Evolutionary conservation across 257 asterid genomes (phyloP).

Genomic region (Linaria vulgaris): DNA sequence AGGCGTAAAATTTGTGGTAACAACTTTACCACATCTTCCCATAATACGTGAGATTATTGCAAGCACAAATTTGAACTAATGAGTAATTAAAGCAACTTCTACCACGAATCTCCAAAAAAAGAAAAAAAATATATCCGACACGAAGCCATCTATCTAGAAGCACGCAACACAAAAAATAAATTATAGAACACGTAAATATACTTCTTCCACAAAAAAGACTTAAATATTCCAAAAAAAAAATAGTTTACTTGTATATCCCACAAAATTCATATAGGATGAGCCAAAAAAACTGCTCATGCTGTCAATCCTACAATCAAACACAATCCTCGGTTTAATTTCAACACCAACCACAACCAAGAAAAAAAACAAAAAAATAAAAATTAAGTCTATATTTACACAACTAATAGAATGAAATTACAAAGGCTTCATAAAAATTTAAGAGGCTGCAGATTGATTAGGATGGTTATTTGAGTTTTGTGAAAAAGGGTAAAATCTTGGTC

Average conservation of each 20-base stretch:
- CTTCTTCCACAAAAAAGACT: too few relatives aligned
- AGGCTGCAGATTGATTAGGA: constrained; percentile 55
- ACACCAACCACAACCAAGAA: constrained; percentile 24
- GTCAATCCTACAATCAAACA: constrained; percentile 23
- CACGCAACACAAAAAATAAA: too few relatives aligned
- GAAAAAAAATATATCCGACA: too few relatives aligned
- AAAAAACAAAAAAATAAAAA: background rate
- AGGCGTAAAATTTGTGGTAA: too few relatives aligned
- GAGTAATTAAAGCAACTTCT: too few relatives aligned
- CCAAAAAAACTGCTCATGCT: constrained; percentile 39
- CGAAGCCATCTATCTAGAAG: too few relatives aligned
- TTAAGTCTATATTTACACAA: constrained; percentile 33
- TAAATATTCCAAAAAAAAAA: background rate
- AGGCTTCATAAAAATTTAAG: constrained; percentile 24
- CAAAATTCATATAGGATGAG: constrained; percentile 37
- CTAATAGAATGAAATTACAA: constrained; percentile 3
- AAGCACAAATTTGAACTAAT: too few relatives aligned
- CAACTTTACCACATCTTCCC: too few relatives aligned
- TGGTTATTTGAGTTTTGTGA: constrained; percentile 30
- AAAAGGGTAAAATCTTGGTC: constrained; percentile 64
- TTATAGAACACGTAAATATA: too few relatives aligned
- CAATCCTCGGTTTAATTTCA: constrained; percentile 34
- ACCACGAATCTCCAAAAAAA: too few relatives aligned
- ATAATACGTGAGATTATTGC: too few relatives aligned
- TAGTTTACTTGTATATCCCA: constrained; percentile 23